Percentiles rank a stretch among this genome's conserved stretches.
Evolutionary conservation across 1,284 basidiomycete genomes (phyloP).

Genomic region (Cutaneotrichosporon sp.): DNA sequence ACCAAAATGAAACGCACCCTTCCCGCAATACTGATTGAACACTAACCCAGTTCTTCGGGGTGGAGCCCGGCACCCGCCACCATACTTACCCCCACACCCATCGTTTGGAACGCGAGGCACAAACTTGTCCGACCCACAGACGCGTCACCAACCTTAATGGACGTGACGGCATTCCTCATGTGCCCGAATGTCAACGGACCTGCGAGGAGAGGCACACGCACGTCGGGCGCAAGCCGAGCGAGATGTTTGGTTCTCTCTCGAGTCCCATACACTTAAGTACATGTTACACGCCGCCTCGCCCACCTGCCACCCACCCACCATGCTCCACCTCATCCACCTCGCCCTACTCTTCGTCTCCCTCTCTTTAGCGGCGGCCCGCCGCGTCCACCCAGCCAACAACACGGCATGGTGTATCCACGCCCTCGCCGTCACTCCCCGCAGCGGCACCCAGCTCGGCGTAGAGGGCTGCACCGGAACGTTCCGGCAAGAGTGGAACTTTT

Average conservation of each 20-base stretch:
- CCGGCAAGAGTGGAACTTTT: slow-evolving; percentile 8
- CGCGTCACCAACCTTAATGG: slow-evolving; percentile 1
- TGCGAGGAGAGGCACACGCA: no score
- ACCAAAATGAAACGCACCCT: no score
- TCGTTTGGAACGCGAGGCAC: not conserved
- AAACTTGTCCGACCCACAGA: not conserved
- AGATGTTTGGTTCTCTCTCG: not conserved
- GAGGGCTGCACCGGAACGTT: not conserved
- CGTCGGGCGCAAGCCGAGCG: no score
- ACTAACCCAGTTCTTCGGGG: no score
- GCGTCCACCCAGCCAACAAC: slow-evolving; percentile 1
- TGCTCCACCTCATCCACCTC: slow-evolving; percentile 1
- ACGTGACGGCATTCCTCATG: not conserved
- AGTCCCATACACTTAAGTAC: no score
- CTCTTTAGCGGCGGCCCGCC: not conserved
- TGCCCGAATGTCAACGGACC: not conserved
- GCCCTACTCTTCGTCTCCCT: not conserved
- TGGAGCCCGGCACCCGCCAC: no score
- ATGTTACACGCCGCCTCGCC: not conserved
- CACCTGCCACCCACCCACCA: not conserved
- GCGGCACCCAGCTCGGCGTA: slow-evolving; percentile 2
- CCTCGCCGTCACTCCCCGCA: not conserved
- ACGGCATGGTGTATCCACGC: slow-evolving; percentile 4
- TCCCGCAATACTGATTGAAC: no score
- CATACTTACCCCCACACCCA: not conserved